A percentile compares a stretch with the other conserved stretches of the same genome.
Evolutionary conservation across 225 moss, liverwort and hornwort species (phyloP).

Genomic region (Polytrichum formosum): DNA sequence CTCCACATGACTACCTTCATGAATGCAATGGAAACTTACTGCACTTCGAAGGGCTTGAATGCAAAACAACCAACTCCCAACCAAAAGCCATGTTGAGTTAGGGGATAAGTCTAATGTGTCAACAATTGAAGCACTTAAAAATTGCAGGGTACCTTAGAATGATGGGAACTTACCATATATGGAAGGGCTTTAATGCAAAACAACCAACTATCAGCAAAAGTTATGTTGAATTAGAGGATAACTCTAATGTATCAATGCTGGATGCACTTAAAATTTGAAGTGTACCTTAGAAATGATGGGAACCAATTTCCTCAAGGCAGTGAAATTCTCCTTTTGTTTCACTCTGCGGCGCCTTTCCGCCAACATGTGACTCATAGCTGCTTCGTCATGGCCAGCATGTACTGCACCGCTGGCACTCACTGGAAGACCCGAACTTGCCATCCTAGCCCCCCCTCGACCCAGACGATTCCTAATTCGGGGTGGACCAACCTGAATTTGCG

Average conservation of each 20-base stretch:
- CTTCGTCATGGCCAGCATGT: conserved; percentile 44
- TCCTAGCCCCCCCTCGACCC: conserved; percentile 10
- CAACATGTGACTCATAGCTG: conserved; percentile 58
- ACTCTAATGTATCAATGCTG: too few species aligned
- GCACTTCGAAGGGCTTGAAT: too few species aligned
- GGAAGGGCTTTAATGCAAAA: too few species aligned
- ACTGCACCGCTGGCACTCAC: conserved; percentile 1
- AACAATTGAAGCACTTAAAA: too few species aligned
- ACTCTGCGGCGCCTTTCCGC: conserved; percentile 62
- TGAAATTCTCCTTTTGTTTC: conserved; percentile 71
- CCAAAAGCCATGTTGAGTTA: too few species aligned
- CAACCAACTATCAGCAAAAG: too few species aligned
- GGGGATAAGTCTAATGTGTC: too few species aligned
- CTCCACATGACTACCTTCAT: too few species aligned
- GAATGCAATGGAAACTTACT: too few species aligned
- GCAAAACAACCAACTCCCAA: too few species aligned
- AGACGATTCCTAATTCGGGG: conserved; percentile 4
- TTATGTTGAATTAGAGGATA: too few species aligned
- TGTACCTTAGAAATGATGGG: conserved; percentile 79
- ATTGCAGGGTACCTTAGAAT: conserved; percentile 50
- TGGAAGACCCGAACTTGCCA: neutral
- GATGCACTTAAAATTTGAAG: neutral
- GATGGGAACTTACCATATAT: conserved; percentile 39
- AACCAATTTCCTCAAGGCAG: conserved; percentile 49
- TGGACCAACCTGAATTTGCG: conserved; percentile 19